phyloP scores from a whole-genome alignment of 768 basidiomycete species.

The Rhizopogon sp. region DNA sequence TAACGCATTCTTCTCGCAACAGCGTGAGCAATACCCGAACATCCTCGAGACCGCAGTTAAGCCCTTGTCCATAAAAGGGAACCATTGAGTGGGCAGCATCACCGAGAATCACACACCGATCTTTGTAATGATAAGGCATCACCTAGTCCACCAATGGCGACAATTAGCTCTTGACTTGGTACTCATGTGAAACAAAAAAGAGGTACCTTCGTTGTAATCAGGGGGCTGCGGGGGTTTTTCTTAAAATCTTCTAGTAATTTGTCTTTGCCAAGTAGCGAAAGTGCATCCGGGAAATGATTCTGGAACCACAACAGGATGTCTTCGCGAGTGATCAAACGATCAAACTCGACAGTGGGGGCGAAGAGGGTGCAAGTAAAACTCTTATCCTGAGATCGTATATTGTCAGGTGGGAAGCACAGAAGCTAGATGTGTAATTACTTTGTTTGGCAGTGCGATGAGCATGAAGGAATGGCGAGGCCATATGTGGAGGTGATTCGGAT shows the following conservation, averaged over 20 bases:
- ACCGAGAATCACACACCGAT: conserved; percentile 83
- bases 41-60: conserved; percentile 97
- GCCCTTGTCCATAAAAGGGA: conserved; percentile 96
- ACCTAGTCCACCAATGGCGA: conserved; percentile 39
- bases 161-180: conserved; percentile 15
- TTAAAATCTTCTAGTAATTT: conserved; percentile 71
- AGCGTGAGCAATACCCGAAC: conserved; percentile 82
- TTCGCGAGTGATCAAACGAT: conserved; percentile 56
- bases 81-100: conserved; percentile 98
- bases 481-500: conserved; percentile 95
- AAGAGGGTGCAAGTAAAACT: conserved; percentile 98
- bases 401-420: conserved; percentile 22
- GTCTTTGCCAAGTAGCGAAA: conserved; percentile 79
- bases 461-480: conserved; percentile 99
- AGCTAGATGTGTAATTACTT: conserved; percentile 47
- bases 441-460: conserved; percentile 97
- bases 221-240: conserved; percentile 80
- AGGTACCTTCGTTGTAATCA: conserved; percentile 89
- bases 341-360: conserved; percentile 75
- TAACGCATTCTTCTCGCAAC: conserved; percentile 67
- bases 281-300: conserved; percentile 83
- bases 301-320: conserved; percentile 71
- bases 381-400: conserved; percentile 62
- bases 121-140: conserved; percentile 86
- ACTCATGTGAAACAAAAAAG: conserved; percentile 13